phyloP scores from a whole-genome alignment of 192 early-diverging fungal species.

The Obelidium mucronatum region DNA sequence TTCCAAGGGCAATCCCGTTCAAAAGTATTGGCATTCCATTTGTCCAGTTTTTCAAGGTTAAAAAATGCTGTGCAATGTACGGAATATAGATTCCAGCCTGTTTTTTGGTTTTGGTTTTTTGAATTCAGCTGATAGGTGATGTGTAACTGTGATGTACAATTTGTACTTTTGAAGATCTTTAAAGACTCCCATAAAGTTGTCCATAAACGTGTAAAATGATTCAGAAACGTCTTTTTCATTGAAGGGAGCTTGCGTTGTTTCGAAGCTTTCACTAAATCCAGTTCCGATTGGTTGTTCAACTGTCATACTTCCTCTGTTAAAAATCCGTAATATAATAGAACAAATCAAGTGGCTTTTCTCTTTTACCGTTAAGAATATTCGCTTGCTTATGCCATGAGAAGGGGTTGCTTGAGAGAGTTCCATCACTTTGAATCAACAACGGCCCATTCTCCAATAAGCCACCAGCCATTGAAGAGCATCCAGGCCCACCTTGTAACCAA shows the following conservation, averaged over 20 bases:
- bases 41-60: background rate
- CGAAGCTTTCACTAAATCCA: slow-evolving; percentile 40
- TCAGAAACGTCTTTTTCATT: background rate
- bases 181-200: slow-evolving; percentile 49
- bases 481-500: slow-evolving; percentile 35
- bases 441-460: slow-evolving; percentile 55
- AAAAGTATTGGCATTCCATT: too few species aligned
- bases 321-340: background rate
- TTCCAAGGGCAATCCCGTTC: slow-evolving; percentile 60
- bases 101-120: too few species aligned
- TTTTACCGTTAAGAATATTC: slow-evolving; percentile 59
- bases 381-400: slow-evolving; percentile 72
- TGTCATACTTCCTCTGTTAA: background rate
- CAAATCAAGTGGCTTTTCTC: background rate
- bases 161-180: slow-evolving; percentile 60
- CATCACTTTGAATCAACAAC: slow-evolving; percentile 65
- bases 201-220: slow-evolving; percentile 20
- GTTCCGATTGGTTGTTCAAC: slow-evolving; percentile 78
- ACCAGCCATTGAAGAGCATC: slow-evolving; percentile 36
- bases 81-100: slow-evolving; percentile 22
- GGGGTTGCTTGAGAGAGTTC: slow-evolving; percentile 54
- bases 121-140: too few species aligned
- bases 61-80: background rate
- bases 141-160: slow-evolving; percentile 65
- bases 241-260: background rate